Base-by-base conservation (phyloP, 2,329 filamentous ascomycete species). In the Aspergillus melleus region DNA sequence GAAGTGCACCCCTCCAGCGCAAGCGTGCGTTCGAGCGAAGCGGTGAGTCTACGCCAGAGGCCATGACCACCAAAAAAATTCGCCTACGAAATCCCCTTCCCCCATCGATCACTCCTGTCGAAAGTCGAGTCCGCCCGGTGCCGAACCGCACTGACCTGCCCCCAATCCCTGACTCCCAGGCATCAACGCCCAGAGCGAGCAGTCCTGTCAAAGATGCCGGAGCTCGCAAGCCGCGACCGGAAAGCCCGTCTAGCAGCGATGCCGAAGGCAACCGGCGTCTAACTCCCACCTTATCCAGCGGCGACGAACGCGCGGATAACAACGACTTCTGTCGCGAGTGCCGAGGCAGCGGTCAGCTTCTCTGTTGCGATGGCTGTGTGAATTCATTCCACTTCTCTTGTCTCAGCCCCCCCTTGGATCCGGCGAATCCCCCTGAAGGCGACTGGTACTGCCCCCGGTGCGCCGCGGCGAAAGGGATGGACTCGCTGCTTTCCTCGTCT, bases 301-400 rank as follows among this genome's bases (percentile, higher is more conserved):
- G 20, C 10, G 58, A 56, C 22, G 67, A 71, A 42, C 61, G 63
- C 6, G 55, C 65, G 67, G 89, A 96, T 63, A 96, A 96, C 75
- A 91, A 95, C 74, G 94, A 98, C 75, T 89, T 90, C 72, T 99
- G 94, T 80, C 89, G 89, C 62, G 87, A 92, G 50, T 99, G 95
- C 78, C 87, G 89, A 70, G 90, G 90, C 64, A 90, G 87, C 66
- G 94, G 94, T 59, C 87, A 92, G 67, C 85, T 99, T 64, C 84
- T 98, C 65, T 97, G 93, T 78, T 99, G 95, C 76, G 95, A 98
- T 79, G 91, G 90, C 63, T 99, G 95, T 78, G 86, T 89, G 61
- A 87, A 91, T 66, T 91, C 93, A 6, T 97, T 96, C 77, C 95
- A 98, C 77, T 92, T 95, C 73, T 84, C 86, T 61, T 98, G 95